Evolutionary conservation across 176 grass and related monocot species (phyloP).

Genomic region (Bromus sterilis): DNA sequence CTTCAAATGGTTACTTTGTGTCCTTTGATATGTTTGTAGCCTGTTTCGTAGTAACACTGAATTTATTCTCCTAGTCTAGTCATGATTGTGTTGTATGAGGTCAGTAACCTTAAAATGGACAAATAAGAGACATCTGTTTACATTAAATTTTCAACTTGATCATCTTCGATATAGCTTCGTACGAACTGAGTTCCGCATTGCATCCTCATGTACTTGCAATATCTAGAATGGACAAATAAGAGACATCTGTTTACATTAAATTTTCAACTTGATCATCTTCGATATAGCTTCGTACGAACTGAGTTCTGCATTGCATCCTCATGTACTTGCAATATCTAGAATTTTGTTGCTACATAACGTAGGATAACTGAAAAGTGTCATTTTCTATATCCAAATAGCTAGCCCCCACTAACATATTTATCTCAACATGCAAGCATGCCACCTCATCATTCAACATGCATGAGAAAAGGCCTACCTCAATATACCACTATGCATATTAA

Average conservation of each 20-base stretch:
- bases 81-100: background rate
- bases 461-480: too few relatives aligned
- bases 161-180: background rate
- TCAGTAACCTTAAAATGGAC: background rate
- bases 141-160: constrained; percentile 5
- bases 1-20: background rate
- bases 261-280: constrained; percentile 3
- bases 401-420: too few relatives aligned
- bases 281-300: background rate
- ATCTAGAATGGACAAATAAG: too few relatives aligned
- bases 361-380: background rate
- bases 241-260: background rate
- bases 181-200: background rate
- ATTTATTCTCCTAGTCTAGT: background rate
- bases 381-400: too few relatives aligned
- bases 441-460: too few relatives aligned
- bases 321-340: background rate
- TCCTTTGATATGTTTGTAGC: constrained; percentile 14
- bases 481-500: too few relatives aligned
- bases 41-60: background rate
- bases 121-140: background rate
- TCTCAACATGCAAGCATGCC: too few relatives aligned
- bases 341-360: background rate
- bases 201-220: background rate
- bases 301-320: constrained; percentile 3